These are phyloP conservation scores for Cladophialophora immunda DNA, from an alignment of 2,329 filamentous ascomycete species.

Conservation along the genomic window DNA sequence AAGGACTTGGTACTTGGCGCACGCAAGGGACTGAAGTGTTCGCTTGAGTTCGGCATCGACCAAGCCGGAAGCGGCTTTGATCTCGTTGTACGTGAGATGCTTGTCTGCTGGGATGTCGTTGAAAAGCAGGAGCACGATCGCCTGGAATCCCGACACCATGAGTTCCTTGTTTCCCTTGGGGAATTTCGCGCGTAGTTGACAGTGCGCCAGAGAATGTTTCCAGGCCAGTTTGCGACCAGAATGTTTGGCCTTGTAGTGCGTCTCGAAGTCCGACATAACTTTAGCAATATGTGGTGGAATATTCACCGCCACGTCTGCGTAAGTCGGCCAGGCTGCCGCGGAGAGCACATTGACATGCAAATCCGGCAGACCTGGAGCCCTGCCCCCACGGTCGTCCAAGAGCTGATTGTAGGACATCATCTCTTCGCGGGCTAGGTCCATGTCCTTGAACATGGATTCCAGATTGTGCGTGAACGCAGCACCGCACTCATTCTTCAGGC, in stretches of 20 bases:
- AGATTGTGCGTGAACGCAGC: slow-evolving; percentile 95
- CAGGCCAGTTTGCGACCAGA: slow-evolving; percentile 85
- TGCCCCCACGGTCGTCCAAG: slow-evolving; percentile 67
- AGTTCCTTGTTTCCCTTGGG: slow-evolving; percentile 84
- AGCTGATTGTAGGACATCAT: slow-evolving; percentile 86
- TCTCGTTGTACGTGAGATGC: slow-evolving; percentile 76
- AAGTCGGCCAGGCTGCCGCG: slow-evolving; percentile 89
- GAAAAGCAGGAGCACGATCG: slow-evolving; percentile 88
- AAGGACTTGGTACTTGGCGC: slow-evolving; percentile 84
- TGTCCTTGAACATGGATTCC: slow-evolving; percentile 99
- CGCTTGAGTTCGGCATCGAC: slow-evolving; percentile 81
- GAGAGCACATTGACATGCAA: slow-evolving; percentile 91
- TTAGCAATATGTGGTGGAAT: slow-evolving; percentile 78
- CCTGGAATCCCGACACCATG: slow-evolving; percentile 90
- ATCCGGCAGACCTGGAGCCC: slow-evolving; percentile 64
- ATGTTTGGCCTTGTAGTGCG: slow-evolving; percentile 88
- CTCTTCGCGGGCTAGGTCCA: slow-evolving; percentile 90
- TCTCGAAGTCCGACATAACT: slow-evolving; percentile 83
- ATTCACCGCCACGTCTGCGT: slow-evolving; percentile 77
- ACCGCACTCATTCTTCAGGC: slow-evolving; percentile 92
- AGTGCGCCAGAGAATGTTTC: slow-evolving; percentile 94
- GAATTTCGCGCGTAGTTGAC: slow-evolving; percentile 82
- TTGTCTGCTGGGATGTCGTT: slow-evolving; percentile 73
- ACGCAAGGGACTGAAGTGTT: slow-evolving; percentile 93
- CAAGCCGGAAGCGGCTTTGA: slow-evolving; percentile 77